phyloP scores from a whole-genome alignment of 2,329 filamentous ascomycete species.

The Pseudogymnoascus sp. region DNA sequence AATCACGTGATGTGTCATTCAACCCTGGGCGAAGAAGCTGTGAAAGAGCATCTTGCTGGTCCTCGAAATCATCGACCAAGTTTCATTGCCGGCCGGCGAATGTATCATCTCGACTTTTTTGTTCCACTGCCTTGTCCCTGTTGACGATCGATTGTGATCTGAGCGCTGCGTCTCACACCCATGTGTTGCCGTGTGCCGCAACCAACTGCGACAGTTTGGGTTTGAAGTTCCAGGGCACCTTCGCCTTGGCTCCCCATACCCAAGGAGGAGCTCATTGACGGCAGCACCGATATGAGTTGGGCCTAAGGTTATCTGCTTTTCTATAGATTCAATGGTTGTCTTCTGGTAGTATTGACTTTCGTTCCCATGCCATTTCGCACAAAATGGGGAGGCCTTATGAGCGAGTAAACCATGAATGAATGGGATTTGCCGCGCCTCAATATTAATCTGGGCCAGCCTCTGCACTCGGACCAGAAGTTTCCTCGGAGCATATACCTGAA shows the following conservation, averaged over 20 bases:
- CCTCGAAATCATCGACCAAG: neutral
- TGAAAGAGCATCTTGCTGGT: neutral
- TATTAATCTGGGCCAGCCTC: neutral
- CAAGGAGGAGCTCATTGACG: neutral
- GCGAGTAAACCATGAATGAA: neutral
- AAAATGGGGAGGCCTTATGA: neutral
- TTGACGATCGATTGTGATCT: neutral
- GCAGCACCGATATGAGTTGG: neutral
- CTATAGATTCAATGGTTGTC: neutral
- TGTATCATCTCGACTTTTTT: slow-evolving; percentile 4
- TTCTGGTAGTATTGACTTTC: neutral
- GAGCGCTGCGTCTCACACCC: slow-evolving; percentile 2
- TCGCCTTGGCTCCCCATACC: neutral
- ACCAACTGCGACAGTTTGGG: neutral
- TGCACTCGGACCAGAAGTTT: neutral
- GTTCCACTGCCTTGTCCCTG: slow-evolving; percentile 1
- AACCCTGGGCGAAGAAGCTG: neutral
- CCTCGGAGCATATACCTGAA: neutral
- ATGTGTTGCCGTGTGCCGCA: neutral
- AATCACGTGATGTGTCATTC: neutral
- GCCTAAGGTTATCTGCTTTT: neutral
- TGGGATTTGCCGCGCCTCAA: neutral
- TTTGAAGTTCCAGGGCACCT: neutral
- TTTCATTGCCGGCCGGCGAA: neutral
- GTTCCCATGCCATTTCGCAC: neutral